These are phyloP conservation scores for Nyctanthes arbortristis DNA, from an alignment of 257 asterid genomes.

Conservation along the genomic window DNA sequence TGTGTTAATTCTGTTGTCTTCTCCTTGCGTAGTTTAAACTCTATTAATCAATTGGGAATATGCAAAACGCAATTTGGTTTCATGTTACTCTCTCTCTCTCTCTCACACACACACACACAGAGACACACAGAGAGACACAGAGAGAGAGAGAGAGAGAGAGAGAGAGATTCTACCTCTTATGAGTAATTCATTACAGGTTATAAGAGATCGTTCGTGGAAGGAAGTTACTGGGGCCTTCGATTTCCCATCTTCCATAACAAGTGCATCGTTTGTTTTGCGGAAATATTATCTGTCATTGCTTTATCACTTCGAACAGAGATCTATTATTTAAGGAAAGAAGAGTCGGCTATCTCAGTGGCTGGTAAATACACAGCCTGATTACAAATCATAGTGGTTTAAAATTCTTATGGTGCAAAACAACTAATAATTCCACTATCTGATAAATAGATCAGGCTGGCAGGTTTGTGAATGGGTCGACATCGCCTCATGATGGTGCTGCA, in stretches of 20 bases:
- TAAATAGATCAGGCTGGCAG: constrained; percentile 42
- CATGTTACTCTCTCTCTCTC: not conserved
- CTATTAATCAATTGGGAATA: not conserved
- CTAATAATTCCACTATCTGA: constrained; percentile 21
- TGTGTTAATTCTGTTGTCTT: not conserved
- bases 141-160: no score
- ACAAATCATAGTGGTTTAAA: constrained; percentile 4
- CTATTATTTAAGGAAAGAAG: constrained; percentile 79
- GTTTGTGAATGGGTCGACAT: constrained; percentile 35
- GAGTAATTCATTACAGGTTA: constrained; percentile 54
- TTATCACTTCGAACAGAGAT: constrained; percentile 96
- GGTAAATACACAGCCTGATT: constrained; percentile 38
- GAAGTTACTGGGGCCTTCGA: constrained; percentile 75
- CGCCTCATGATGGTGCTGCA: constrained; percentile 44
- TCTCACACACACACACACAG: no score
- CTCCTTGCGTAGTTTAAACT: not conserved
- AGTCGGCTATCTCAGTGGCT: constrained; percentile 41
- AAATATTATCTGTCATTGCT: constrained; percentile 77
- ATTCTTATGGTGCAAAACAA: constrained; percentile 8
- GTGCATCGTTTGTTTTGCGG: constrained; percentile 80
- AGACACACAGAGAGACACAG: no score
- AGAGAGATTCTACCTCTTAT: constrained; percentile 13
- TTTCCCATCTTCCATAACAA: constrained; percentile 81
- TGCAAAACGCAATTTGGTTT: constrained; percentile 1
- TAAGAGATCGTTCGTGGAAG: constrained; percentile 87